Evolutionary conservation across 192 early-diverging fungal species (phyloP).

Genomic region (Entomortierella lignicola): DNA sequence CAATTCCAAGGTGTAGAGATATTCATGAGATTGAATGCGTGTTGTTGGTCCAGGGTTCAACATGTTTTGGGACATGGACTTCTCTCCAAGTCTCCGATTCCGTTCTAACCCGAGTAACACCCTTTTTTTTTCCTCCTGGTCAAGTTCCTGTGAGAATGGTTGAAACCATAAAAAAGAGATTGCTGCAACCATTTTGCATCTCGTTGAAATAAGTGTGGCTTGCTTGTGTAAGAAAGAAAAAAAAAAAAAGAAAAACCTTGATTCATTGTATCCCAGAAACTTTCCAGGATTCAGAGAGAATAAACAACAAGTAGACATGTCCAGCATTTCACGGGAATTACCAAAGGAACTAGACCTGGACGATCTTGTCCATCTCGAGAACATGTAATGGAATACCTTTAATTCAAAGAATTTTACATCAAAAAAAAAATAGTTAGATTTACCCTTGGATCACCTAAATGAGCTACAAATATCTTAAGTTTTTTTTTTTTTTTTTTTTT

Average conservation of each 20-base stretch:
- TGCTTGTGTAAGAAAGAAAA: background rate
- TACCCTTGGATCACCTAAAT: too few relatives aligned
- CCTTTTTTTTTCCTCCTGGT: background rate
- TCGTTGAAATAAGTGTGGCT: background rate
- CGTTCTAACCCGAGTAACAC: background rate
- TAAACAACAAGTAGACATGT: too few relatives aligned
- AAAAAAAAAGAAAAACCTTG: background rate
- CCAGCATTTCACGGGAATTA: conserved; percentile 26
- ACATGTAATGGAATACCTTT: too few relatives aligned
- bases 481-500: background rate
- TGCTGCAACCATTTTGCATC: too few relatives aligned
- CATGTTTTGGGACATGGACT: background rate
- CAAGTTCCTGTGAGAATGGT: background rate
- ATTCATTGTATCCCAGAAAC: too few relatives aligned
- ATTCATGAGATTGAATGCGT: conserved; percentile 8
- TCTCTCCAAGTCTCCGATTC: background rate
- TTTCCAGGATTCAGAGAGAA: too few relatives aligned
- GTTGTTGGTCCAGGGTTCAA: background rate
- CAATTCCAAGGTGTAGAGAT: conserved; percentile 30
- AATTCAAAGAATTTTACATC: too few relatives aligned
- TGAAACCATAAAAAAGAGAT: too few relatives aligned
- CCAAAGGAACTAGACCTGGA: conserved; percentile 60
- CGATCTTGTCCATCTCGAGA: conserved; percentile 58
- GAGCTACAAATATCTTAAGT: too few relatives aligned
- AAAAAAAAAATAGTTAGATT: background rate